Evolutionary conservation across 2,329 filamentous ascomycete species (phyloP).

Genomic region (Iodosphaeria phyllophila): DNA sequence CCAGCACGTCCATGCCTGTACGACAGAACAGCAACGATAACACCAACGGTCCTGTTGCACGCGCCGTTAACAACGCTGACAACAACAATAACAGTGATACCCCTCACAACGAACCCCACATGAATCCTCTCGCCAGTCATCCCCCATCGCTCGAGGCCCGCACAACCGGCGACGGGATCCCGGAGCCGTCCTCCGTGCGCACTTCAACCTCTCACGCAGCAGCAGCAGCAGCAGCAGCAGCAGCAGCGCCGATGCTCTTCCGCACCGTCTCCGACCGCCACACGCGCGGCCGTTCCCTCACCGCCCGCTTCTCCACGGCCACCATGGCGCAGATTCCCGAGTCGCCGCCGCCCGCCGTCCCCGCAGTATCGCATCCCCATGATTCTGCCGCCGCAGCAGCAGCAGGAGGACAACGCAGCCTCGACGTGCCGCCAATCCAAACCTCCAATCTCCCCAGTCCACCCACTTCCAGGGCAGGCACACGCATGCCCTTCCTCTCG

Average conservation of each 20-base stretch:
- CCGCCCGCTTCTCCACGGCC: slow-evolving; percentile 2
- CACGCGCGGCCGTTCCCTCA: slow-evolving; percentile 1
- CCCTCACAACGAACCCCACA: background rate
- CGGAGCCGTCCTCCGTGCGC: slow-evolving; percentile 6
- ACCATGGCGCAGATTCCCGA: slow-evolving; percentile 4
- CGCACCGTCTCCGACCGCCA: slow-evolving; percentile 8
- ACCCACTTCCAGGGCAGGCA: slow-evolving; percentile 11
- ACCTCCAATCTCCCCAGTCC: slow-evolving; percentile 6
- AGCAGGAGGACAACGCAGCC: too few relatives aligned
- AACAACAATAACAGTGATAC: background rate
- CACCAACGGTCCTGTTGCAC: too few relatives aligned
- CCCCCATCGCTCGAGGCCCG: slow-evolving; percentile 4
- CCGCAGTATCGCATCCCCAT: background rate
- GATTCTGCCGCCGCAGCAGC: background rate
- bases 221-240: too few relatives aligned
- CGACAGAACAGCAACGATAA: too few relatives aligned
- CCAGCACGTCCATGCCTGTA: too few relatives aligned
- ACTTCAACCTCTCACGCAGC: slow-evolving; percentile 5
- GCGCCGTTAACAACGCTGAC: too few relatives aligned
- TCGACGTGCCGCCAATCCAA: background rate
- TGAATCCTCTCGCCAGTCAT: slow-evolving; percentile 3
- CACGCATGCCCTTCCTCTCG: slow-evolving; percentile 6
- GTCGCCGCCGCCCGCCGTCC: slow-evolving; percentile 1
- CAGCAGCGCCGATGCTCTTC: too few relatives aligned
- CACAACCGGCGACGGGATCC: slow-evolving; percentile 6